A percentile compares a stretch with the other conserved stretches of the same genome.
phyloP scores from a whole-genome alignment of 164 flowering plant species.

The Magnolia officinalis region DNA sequence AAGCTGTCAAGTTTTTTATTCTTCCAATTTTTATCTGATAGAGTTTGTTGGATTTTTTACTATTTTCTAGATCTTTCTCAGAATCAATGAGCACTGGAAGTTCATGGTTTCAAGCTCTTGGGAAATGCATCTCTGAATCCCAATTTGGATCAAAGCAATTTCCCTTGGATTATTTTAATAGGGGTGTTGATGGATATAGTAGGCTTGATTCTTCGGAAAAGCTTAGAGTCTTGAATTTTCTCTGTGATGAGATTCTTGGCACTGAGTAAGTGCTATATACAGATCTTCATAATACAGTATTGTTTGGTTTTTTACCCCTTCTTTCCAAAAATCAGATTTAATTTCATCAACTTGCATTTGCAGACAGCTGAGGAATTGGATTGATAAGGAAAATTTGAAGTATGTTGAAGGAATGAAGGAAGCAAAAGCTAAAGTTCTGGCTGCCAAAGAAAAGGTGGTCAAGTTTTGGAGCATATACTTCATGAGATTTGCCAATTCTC shows the following conservation, averaged over 20 bases:
- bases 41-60: not conserved
- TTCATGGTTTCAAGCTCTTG: conserved; percentile 61
- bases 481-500: not conserved
- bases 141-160: conserved; percentile 29
- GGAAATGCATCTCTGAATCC: conserved; percentile 48
- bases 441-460: conserved; percentile 63
- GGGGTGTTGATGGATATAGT: conserved; percentile 40
- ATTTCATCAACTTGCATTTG: not conserved
- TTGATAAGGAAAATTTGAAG: conserved; percentile 46
- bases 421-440: conserved; percentile 49
- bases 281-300: not conserved
- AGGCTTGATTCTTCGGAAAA: conserved; percentile 46
- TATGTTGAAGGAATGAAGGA: conserved; percentile 42
- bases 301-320: not conserved
- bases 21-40: not conserved
- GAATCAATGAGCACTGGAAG: conserved; percentile 27
- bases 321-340: not conserved
- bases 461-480: not conserved
- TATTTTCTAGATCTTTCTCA: conserved; percentile 31
- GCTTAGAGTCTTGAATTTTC: conserved; percentile 58
- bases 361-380: conserved; percentile 68
- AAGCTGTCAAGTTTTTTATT: not conserved
- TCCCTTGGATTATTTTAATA: conserved; percentile 26
- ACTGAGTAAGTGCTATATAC: conserved; percentile 50
- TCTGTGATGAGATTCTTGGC: conserved; percentile 78